Evolutionary conservation across 2,329 filamentous ascomycete genomes (phyloP), one percentile per base, ranked within the genome.

Genomic region (Penicillium concentricum): DNA sequence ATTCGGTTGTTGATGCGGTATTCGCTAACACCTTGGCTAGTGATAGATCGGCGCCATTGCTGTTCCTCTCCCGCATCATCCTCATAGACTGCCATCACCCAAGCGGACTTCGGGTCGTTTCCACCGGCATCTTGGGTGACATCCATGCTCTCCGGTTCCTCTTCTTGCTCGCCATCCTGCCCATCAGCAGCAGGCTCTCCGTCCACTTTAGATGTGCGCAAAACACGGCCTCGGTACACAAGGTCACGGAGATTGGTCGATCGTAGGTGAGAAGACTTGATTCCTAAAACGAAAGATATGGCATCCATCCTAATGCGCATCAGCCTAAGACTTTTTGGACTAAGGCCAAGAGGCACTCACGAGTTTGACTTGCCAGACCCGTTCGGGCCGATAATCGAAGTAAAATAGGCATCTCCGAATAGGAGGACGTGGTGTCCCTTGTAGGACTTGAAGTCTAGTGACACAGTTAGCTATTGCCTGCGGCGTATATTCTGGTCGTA

Each of bases 61-160:
- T 97, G 92, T 74, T 96, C 91, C 69, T 96, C 91, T 45, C 92
- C 93, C 2, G 92, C 92, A 72, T 99, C 94, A 70, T 99, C 94
- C 72, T 97, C 92, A 74, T 97, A 99, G 16, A 99, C 93, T 30
- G 94, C 94, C 92, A 97, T 97, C 15, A 99, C 95, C 93, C 93
- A 99, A 3, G 94, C 95, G 3, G 88, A 94, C 73, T 92, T 94
- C 0, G 94, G 94, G 67, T 99, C 93, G 62, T 86, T 85, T 54
- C 83, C 72, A 41, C 84, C 86, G 6, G 64, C 54, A 45, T 75
- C 74, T n/a, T 86, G 87, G 54, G 86, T 83, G 51, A 84, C 83
- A 66, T 89, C 84, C 32, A 82, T 81, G 38, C 59, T 51, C 13
- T 84, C 65, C 74, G 78, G 69, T 35, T 85, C 87, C 37, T 85